Evolutionary conservation across 2,329 filamentous ascomycete genomes (phyloP), one percentile per base, ranked within the genome.

Genomic region (Aspergillus ruber): DNA sequence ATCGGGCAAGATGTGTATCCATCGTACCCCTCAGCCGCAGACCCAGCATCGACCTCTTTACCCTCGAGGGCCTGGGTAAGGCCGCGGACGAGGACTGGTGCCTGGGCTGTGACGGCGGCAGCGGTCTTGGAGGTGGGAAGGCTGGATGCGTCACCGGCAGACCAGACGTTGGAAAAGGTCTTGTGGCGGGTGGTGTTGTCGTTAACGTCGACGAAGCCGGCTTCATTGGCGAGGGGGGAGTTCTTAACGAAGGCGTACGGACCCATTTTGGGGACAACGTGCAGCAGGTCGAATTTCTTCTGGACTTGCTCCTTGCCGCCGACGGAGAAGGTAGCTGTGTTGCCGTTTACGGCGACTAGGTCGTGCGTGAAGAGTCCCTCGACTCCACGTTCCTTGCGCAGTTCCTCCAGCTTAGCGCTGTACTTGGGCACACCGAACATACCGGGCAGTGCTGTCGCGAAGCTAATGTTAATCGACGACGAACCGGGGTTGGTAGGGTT

Each of bases 391-490:
- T 81, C 73, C 59, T 72, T 58, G 3, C 80, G 74, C 57, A 82
- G 64, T 53, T 74, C 64, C 50, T 82, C 77, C 1, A 82, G 72
- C 44, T 67, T 70, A 23, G 72, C 73, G 58, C 70, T 77, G 60
- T 82, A 82, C 65, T 82, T 82, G 49, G 79, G 75, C 33, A 82
- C 78, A 40, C 75, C 80, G 47, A 82, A 82, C 79, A 82, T 82
- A 45, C 63, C 65, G 0, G 77, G 76, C 2, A 79, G 66, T 0
- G 72, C 79, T 0, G 79, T 81, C 4, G 79, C 78, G 50, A 80
- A 82, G 53, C 62, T 72, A 50, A 82, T 76, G 18, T 74, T 68
- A 56, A 82, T 74, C 2, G 70, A 57, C 0, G 76, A 79, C 5
- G 43, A 21, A 21, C 21, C 42, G 1, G 68, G 56, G 44, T 70